Conservation (phyloP, 345 rosid species). For the Acer campestre region DNA sequence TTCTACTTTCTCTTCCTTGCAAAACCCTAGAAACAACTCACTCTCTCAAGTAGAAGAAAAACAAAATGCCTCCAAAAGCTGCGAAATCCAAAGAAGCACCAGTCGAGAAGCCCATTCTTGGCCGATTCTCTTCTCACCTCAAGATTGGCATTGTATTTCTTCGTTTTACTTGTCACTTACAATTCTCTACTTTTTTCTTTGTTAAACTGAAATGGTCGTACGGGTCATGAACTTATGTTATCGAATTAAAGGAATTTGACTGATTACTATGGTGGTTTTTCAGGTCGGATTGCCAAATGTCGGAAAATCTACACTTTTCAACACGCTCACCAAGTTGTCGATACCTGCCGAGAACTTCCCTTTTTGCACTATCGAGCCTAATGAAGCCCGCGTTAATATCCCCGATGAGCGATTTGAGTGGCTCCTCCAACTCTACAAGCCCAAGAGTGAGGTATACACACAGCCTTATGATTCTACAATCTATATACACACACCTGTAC, state of each 20-base stretch:
- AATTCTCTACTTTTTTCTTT: not conserved
- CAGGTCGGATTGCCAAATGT: constrained; percentile 98
- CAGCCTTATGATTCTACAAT: not conserved
- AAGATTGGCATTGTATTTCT: constrained; percentile 88
- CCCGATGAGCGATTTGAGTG: constrained; percentile 96
- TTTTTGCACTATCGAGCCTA: constrained; percentile 95
- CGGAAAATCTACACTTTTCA: constrained; percentile 96
- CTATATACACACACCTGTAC: too few species aligned
- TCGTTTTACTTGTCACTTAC: not conserved
- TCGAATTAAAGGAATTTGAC: too few species aligned
- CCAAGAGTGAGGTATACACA: constrained; percentile 72
- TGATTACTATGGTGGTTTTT: not conserved
- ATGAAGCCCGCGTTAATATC: constrained; percentile 87
- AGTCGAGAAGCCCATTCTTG: constrained; percentile 87
- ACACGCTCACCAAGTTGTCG: constrained; percentile 86
- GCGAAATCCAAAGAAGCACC: constrained; percentile 90
- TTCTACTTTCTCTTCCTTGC: too few species aligned
- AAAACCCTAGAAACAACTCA: not conserved
- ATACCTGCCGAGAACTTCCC: constrained; percentile 99
- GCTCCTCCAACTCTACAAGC: constrained; percentile 84
- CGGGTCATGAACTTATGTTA: too few species aligned
- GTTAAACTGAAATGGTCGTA: too few species aligned
- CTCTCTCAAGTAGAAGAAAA: not conserved
- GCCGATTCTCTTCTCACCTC: constrained; percentile 99
- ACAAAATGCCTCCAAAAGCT: constrained; percentile 87